Evolutionary conservation across 768 basidiomycete genomes (phyloP).

Genomic region (Leccinum uliginosum): DNA sequence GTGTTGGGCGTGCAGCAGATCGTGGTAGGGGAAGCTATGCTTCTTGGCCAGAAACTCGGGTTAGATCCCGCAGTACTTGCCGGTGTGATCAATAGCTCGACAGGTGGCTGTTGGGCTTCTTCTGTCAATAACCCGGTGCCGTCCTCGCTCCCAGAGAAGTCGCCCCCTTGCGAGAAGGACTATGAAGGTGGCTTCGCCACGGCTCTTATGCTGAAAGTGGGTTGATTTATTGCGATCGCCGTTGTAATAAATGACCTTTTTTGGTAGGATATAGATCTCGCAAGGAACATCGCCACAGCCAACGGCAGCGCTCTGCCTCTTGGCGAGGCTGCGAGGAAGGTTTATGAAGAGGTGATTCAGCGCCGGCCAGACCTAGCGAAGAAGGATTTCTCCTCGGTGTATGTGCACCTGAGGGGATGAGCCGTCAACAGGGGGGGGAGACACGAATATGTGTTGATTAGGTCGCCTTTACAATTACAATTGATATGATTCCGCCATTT

Average conservation of each 20-base stretch:
- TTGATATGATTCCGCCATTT: neutral
- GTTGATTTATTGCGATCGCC: neutral
- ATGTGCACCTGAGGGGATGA: conserved; percentile 49
- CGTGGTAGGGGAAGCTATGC: conserved; percentile 86
- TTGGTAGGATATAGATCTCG: conserved; percentile 78
- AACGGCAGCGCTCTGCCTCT: conserved; percentile 55
- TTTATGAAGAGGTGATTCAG: conserved; percentile 57
- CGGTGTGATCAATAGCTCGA: conserved; percentile 80
- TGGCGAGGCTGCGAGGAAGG: conserved; percentile 54
- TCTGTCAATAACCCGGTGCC: conserved; percentile 88
- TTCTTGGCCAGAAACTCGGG: conserved; percentile 79
- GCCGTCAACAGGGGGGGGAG: neutral
- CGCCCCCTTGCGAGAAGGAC: conserved; percentile 77
- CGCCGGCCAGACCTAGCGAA: conserved; percentile 54
- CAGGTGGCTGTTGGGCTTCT: conserved; percentile 79
- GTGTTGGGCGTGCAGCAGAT: conserved; percentile 78
- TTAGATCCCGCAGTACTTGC: conserved; percentile 73
- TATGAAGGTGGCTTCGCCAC: conserved; percentile 88
- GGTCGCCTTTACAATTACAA: conserved; percentile 1
- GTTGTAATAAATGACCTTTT: conserved; percentile 6
- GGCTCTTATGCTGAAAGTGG: conserved; percentile 76
- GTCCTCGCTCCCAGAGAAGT: conserved; percentile 60
- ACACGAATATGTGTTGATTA: conserved; percentile 11
- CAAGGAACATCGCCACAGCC: conserved; percentile 54
- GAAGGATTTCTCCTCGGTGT: conserved; percentile 83